phyloP scores from a whole-genome alignment of 805 yeast species.

The Candida ficus region DNA sequence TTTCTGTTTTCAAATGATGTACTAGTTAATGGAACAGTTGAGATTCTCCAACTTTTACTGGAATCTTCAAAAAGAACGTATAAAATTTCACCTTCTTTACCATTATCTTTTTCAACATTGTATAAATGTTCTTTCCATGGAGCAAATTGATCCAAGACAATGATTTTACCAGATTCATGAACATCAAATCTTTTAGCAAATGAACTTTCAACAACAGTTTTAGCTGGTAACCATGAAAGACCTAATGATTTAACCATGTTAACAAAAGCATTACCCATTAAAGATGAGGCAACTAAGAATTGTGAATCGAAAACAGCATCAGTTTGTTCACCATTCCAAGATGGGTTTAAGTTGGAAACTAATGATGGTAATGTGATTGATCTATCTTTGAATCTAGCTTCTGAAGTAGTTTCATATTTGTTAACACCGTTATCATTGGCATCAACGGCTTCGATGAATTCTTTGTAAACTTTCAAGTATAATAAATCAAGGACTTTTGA shows the following conservation, averaged over 20 bases:
- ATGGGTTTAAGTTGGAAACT: slow-evolving; percentile 77
- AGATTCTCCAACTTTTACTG: slow-evolving; percentile 73
- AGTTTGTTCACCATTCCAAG: slow-evolving; percentile 68
- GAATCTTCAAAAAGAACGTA: slow-evolving; percentile 81
- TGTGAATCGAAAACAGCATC: slow-evolving; percentile 62
- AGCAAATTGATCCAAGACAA: slow-evolving; percentile 69
- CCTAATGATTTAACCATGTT: slow-evolving; percentile 67
- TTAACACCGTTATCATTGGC: slow-evolving; percentile 94
- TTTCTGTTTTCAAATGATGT: slow-evolving; percentile 79
- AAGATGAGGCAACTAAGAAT: slow-evolving; percentile 64
- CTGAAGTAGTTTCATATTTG: slow-evolving; percentile 49
- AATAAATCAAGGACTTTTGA: slow-evolving; percentile 51
- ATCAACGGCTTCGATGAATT: slow-evolving; percentile 86
- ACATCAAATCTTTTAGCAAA: slow-evolving; percentile 51
- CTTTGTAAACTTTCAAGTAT: slow-evolving; percentile 74
- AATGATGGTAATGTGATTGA: slow-evolving; percentile 74
- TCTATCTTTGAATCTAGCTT: slow-evolving; percentile 64
- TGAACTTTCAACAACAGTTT: slow-evolving; percentile 67
- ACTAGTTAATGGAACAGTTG: slow-evolving; percentile 82
- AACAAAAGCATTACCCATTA: slow-evolving; percentile 81
- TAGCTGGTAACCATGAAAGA: slow-evolving; percentile 88
- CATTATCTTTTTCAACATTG: slow-evolving; percentile 57
- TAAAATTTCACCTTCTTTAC: slow-evolving; percentile 49
- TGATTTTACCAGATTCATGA: slow-evolving; percentile 66
- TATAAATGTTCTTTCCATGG: slow-evolving; percentile 96